A percentile compares a stretch with the other conserved stretches of the same genome.
Evolutionary conservation across 2,329 filamentous ascomycete species (phyloP).

Genomic region (Claviceps spartinae): DNA sequence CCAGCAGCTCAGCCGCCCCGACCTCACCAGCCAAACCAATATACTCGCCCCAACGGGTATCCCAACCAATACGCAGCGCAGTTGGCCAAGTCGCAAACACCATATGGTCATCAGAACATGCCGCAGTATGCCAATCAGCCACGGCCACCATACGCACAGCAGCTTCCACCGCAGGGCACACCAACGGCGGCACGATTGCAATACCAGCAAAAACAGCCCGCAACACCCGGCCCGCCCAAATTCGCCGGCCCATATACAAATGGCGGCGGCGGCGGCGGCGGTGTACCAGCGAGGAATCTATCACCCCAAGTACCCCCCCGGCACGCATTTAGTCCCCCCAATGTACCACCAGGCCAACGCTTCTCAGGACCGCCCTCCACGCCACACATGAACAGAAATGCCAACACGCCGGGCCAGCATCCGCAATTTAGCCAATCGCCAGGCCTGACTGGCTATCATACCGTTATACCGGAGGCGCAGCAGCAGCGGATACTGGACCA

Average conservation of each 20-base stretch:
- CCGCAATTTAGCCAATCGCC: constrained; percentile 20
- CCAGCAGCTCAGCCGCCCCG: constrained; percentile 16
- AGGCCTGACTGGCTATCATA: constrained; percentile 32
- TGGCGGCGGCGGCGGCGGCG: constrained; percentile 17
- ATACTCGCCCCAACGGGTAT: constrained; percentile 36
- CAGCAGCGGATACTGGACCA: constrained; percentile 38
- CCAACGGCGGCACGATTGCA: constrained; percentile 28
- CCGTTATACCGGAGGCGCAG: constrained; percentile 34
- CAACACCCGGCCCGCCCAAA: constrained; percentile 23
- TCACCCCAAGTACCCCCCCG: constrained; percentile 29
- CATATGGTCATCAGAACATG: constrained; percentile 38
- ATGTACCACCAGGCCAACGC: constrained; percentile 19
- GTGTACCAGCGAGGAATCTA: constrained; percentile 27
- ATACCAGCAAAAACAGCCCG: constrained; percentile 20
- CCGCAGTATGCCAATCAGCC: constrained; percentile 33
- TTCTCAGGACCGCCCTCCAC: constrained; percentile 16
- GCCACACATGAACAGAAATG: constrained; percentile 19
- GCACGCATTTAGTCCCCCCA: constrained; percentile 25
- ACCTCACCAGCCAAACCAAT: constrained; percentile 31
- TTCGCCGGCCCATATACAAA: constrained; percentile 27
- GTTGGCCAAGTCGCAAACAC: constrained; percentile 36
- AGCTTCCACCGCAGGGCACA: constrained; percentile 28
- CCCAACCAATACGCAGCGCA: constrained; percentile 33
- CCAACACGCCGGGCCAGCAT: constrained; percentile 18
- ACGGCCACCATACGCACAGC: constrained; percentile 25